phyloP scores from a whole-genome alignment of 2,329 filamentous ascomycete genomes.

The Lasiodiplodia hormozganensis region DNA sequence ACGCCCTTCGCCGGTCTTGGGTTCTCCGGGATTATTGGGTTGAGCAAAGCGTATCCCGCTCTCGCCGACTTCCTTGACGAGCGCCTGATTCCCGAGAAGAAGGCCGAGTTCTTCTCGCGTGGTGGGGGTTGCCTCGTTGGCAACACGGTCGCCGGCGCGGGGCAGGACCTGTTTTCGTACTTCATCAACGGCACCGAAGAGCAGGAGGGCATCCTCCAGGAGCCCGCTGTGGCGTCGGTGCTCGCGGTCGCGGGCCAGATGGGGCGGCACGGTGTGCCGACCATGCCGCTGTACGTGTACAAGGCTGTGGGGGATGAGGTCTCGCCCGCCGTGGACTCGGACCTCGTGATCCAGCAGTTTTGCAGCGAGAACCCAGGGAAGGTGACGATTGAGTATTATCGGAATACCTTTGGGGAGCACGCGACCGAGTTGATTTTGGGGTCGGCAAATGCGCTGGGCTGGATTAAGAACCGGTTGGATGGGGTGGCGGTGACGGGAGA shows the following conservation, averaged over 20 bases:
- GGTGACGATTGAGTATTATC: constrained; percentile 36
- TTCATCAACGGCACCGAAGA: constrained; percentile 30
- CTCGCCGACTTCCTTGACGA: constrained; percentile 30
- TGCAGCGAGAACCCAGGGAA: constrained; percentile 32
- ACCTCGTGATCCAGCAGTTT: constrained; percentile 37
- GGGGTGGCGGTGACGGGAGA: neutral
- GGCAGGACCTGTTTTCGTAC: constrained; percentile 32
- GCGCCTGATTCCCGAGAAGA: constrained; percentile 25
- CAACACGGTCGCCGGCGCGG: constrained; percentile 25
- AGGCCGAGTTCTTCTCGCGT: constrained; percentile 30
- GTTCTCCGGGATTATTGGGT: constrained; percentile 35
- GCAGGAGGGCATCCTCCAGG: constrained; percentile 8
- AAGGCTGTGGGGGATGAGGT: constrained; percentile 43
- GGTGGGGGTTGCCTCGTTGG: constrained; percentile 21
- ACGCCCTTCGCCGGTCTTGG: constrained; percentile 36
- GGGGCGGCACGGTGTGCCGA: constrained; percentile 34
- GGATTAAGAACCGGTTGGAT: constrained; percentile 31
- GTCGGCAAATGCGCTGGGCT: constrained; percentile 29
- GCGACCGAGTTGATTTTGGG: constrained; percentile 33
- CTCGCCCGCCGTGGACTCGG: constrained; percentile 37
- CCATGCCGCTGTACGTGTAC: constrained; percentile 41
- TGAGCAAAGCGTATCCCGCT: constrained; percentile 36
- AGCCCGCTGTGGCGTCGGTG: constrained; percentile 26
- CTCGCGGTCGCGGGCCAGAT: constrained; percentile 24
- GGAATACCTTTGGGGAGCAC: constrained; percentile 39